Evolutionary conservation across 2,329 filamentous ascomycete genomes (phyloP), one percentile per base, ranked within the genome.

Genomic region (Claviceps spartinae): DNA sequence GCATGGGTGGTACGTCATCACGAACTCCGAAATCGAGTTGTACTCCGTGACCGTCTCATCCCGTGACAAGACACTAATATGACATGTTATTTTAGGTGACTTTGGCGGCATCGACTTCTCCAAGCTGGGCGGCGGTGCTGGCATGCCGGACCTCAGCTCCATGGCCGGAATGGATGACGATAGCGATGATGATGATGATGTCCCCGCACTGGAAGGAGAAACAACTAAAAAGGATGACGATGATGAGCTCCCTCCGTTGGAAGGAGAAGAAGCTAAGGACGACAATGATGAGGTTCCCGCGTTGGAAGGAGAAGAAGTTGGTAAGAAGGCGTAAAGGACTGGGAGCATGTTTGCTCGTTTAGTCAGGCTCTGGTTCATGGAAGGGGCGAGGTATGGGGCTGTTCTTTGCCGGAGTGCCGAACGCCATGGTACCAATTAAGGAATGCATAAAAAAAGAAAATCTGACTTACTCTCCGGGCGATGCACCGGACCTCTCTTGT

Each of bases 71-170:
- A 16, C 3, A 30, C 43, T 48, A 48, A 52, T 34, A 36, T 43
- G 48, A 42, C 48, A 30, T 41, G 9, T 34, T n/a, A 11, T 8
- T 18, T n/a, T 51, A 55, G 82, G 81, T 59, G 87, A 88, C 69
- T 88, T 93, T 58, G 82, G 86, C 62, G 87, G 86, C 62, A 93
- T 95, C 65, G 89, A 95, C 72, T 95, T 95, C 81, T 93, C 86
- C 63, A 94, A 95, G 77, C 83, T 95, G 56, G 84, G 83, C 57
- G 80, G 76, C 58, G 80, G 55, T 18, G 62, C 54, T 38, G 62
- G 58, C 50, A 62, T 64, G 61, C 58, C 58, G 43, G 62, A 61
- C 52, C 57, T 65, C 51, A 54, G 56, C 51, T 54, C 54, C 49
- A 81, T 82, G 74, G 78, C 76, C 52, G 56, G 53, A 22, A 79